These are phyloP conservation scores for Malassezia nana DNA, from an alignment of 1,284 basidiomycete genomes.

Conservation along the genomic window DNA sequence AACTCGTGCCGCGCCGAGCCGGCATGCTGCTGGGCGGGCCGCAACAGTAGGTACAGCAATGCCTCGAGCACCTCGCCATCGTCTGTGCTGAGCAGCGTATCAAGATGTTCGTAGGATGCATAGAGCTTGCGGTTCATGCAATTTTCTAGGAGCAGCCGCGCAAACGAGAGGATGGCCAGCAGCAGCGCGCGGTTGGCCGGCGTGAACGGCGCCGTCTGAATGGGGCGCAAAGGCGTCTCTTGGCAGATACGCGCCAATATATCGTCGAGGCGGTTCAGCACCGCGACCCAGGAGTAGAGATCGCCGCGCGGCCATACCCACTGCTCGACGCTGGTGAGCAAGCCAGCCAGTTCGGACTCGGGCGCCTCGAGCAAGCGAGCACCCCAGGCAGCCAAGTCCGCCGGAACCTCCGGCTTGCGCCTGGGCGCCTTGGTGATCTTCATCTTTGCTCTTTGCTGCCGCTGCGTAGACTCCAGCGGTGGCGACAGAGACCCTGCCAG, in stretches of 20 bases:
- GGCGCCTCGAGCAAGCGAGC: slow-evolving; percentile 28
- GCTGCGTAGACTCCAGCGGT: background rate
- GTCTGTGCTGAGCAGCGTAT: slow-evolving; percentile 73
- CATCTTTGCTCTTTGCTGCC: slow-evolving; percentile 22
- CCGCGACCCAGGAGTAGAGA: slow-evolving; percentile 88
- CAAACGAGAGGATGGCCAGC: slow-evolving; percentile 74
- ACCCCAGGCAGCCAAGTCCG: slow-evolving; percentile 31
- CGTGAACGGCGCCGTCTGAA: slow-evolving; percentile 65
- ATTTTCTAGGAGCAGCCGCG: slow-evolving; percentile 84
- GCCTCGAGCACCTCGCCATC: slow-evolving; percentile 81
- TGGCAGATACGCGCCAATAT: slow-evolving; percentile 72
- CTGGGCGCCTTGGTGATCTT: slow-evolving; percentile 47
- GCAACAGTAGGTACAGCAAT: slow-evolving; percentile 72
- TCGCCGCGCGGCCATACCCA: slow-evolving; percentile 97
- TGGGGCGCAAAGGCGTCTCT: slow-evolving; percentile 56
- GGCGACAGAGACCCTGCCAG: background rate
- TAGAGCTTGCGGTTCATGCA: slow-evolving; percentile 96
- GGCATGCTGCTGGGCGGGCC: slow-evolving; percentile 89
- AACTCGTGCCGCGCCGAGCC: slow-evolving; percentile 35
- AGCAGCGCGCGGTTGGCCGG: slow-evolving; percentile 64
- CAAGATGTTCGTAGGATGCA: slow-evolving; percentile 90
- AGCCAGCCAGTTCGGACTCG: slow-evolving; percentile 36
- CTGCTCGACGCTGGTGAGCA: slow-evolving; percentile 35
- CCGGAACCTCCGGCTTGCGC: slow-evolving; percentile 32
- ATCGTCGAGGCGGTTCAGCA: slow-evolving; percentile 86